These are phyloP conservation scores for Friedmanniomyces simplex DNA, from an alignment of 495 filamentous ascomycete genomes.

Conservation along the genomic window DNA sequence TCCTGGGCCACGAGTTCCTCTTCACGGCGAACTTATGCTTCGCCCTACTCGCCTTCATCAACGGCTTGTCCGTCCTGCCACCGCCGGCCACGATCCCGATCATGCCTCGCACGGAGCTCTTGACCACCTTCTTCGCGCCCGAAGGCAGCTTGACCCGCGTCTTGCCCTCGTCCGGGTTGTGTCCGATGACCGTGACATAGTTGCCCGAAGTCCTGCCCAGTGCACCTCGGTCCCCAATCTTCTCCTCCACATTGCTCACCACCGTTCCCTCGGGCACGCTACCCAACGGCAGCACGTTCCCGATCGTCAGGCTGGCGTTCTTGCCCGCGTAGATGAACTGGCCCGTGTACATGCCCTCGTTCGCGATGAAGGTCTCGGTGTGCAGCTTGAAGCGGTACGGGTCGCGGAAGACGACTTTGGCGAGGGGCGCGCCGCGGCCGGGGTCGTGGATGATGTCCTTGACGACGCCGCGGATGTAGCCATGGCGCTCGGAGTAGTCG, in stretches of 20 bases:
- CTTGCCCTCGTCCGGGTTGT: conserved; percentile 98
- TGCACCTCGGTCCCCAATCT: conserved; percentile 89
- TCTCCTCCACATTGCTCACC: conserved; percentile 97
- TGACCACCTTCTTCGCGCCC: conserved; percentile 98
- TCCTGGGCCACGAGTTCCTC: conserved; percentile 99
- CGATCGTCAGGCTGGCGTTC: conserved; percentile 88
- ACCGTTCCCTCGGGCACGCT: conserved; percentile 98
- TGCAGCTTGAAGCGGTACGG: conserved; percentile 63
- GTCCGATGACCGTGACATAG: conserved; percentile 97
- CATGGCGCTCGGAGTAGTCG: conserved; percentile 92
- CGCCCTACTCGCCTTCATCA: conserved; percentile 96
- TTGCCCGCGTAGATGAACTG: conserved; percentile 99
- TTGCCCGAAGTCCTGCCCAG: conserved; percentile 95
- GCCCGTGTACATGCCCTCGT: conserved; percentile 99
- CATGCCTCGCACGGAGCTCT: conserved; percentile 87
- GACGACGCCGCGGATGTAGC: conserved; percentile 91
- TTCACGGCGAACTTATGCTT: conserved; percentile 99
- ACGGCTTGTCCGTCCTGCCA: conserved; percentile 97
- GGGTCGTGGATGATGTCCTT: conserved; percentile 99
- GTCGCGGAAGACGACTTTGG: conserved; percentile 93
- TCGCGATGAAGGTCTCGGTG: conserved; percentile 75
- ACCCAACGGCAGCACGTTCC: conserved; percentile 89
- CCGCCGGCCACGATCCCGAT: conserved; percentile 98
- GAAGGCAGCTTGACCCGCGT: conserved; percentile 98
- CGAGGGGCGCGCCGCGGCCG: conserved; percentile 93